Base-by-base conservation (phyloP, 1,284 basidiomycete species). In the Boletus semigastroideus region DNA sequence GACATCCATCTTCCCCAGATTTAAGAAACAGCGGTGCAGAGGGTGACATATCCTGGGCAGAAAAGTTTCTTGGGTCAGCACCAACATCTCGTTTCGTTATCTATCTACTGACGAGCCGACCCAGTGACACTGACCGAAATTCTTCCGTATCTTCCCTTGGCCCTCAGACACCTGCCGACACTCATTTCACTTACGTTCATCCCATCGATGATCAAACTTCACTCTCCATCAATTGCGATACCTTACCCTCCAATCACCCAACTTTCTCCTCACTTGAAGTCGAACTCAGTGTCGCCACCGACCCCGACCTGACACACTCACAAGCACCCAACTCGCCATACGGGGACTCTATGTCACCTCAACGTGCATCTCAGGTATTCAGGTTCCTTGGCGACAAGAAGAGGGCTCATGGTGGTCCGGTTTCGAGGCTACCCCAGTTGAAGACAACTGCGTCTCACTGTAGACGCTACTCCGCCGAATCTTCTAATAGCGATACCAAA, bases 31-130 rank as follows among this genome's bases (percentile, higher is more conserved):
- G 66, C 19, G 74, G 69, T 49, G 68, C 64, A 4, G 85, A 87
- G 62, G 83, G 85, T 11, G 87, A 90, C 59, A 86, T 90, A 48
- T 88, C 86, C 3, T 90, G 87, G 87, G 87, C 87, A 12, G 87
- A 90, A 69, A 77, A 78, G 33, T 83, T 80, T 65, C 72, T 90
- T 51, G 78, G 76, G 87, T 89, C 61, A 54, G 81, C 61, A 2
- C n/a, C 16, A 19, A 34, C 37, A 17, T 16, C 5, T 46, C 39
- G 33, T 31, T 28, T 47, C 13, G 36, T 42, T 20, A 16, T 17
- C 39, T 22, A 48, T 30, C 34, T 19, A 22, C 31, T 56, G 31
- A 64, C 39, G 6, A 40, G 30, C 19, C 12, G 5, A 7, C 48
- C 48, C 57, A 83, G 80, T 13, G 80, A 83, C 63, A 73, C 70